phyloP scores from a whole-genome alignment of 495 filamentous ascomycete species.

The Chlorociboria aeruginascens region DNA sequence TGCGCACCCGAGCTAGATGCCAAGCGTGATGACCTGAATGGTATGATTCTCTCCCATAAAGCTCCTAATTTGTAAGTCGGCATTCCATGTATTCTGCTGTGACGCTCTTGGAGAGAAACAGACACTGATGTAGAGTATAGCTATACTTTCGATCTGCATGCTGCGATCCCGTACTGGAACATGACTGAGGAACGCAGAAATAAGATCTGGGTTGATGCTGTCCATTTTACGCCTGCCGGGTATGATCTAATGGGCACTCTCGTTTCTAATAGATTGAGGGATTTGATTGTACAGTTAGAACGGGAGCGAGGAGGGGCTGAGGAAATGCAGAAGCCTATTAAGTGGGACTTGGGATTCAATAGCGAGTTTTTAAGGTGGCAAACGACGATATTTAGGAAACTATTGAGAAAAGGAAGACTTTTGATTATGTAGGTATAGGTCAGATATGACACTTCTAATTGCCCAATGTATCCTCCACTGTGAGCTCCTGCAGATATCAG shows the following conservation, averaged over 20 bases:
- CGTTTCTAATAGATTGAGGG: constrained; percentile 23
- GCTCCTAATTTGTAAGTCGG: constrained; percentile 28
- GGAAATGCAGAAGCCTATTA: background rate
- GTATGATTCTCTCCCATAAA: constrained; percentile 33
- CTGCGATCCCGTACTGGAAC: constrained; percentile 35
- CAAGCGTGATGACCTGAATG: constrained; percentile 36
- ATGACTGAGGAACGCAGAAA: constrained; percentile 30
- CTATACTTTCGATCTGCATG: constrained; percentile 41
- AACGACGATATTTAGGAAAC: background rate
- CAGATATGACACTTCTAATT: no score
- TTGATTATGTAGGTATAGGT: no score
- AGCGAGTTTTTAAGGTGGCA: background rate
- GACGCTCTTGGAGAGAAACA: background rate
- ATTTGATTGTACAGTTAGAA: constrained; percentile 2
- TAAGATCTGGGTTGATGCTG: constrained; percentile 47
- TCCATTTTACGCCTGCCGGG: constrained; percentile 49
- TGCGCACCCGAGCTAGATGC: constrained; percentile 18
- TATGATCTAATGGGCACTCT: constrained; percentile 48
- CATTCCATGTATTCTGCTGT: background rate
- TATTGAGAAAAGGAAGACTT: background rate
- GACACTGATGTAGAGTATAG: constrained; percentile 2
- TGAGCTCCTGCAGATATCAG: background rate
- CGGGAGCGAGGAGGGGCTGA: background rate
- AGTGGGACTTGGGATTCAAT: constrained; percentile 1
- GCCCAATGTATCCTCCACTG: no score